These are phyloP conservation scores for Emergomyces africanus DNA, from an alignment of 2,329 filamentous ascomycete species.

Conservation along the genomic window DNA sequence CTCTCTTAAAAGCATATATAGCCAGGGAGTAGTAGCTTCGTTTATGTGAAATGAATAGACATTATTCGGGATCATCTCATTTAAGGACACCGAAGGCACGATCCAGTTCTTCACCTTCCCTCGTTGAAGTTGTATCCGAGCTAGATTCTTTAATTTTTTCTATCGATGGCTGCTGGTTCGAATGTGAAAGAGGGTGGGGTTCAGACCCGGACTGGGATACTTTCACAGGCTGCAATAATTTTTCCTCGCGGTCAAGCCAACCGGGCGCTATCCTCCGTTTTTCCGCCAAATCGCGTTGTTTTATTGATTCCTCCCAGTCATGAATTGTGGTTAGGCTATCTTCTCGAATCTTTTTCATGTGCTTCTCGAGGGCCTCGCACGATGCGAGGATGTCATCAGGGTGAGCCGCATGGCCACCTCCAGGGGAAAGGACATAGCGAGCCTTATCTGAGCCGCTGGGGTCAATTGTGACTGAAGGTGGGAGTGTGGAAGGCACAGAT, in stretches of 20 bases:
- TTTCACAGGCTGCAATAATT: conserved; percentile 42
- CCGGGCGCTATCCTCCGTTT: conserved; percentile 52
- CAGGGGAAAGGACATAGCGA: conserved; percentile 66
- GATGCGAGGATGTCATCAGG: conserved; percentile 75
- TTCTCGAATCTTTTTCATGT: conserved; percentile 56
- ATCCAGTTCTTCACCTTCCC: conserved; percentile 41
- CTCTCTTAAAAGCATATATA: not conserved
- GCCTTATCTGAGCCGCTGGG: conserved; percentile 37
- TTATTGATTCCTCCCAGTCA: conserved; percentile 54
- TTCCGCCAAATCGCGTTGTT: conserved; percentile 47
- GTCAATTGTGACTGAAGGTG: conserved; percentile 52
- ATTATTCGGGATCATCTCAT: conserved; percentile 25
- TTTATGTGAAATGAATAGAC: not conserved
- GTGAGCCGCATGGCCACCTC: conserved; percentile 67
- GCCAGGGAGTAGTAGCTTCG: not conserved
- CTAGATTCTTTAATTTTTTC: conserved; percentile 18
- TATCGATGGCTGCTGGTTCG: conserved; percentile 26
- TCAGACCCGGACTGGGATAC: conserved; percentile 9
- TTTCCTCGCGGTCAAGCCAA: conserved; percentile 50
- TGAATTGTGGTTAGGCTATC: conserved; percentile 56
- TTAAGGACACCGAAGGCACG: conserved; percentile 39
- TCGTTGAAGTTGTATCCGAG: conserved; percentile 29
- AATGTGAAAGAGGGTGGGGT: conserved; percentile 18
- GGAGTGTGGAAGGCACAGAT: conserved; percentile 72
- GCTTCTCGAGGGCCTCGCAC: conserved; percentile 63